Evolutionary conservation across 768 basidiomycete species (phyloP).

Genomic region (Tulasnella sp.): DNA sequence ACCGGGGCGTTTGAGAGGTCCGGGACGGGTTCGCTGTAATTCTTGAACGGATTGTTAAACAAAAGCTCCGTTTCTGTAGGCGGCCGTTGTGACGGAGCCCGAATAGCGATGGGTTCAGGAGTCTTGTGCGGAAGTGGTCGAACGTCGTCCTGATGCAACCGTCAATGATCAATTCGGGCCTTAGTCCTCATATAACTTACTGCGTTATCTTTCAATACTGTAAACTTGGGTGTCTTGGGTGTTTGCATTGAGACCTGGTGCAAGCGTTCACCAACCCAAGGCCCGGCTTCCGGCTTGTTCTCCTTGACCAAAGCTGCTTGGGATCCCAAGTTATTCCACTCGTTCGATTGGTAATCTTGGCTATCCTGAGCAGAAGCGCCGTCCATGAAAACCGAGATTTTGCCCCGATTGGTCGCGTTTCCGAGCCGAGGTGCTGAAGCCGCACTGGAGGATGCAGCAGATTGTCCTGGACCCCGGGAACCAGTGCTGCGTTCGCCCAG

Average conservation of each 20-base stretch:
- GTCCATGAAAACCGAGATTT: constrained; percentile 40
- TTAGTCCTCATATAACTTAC: neutral
- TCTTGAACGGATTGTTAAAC: constrained; percentile 42
- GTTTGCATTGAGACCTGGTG: constrained; percentile 34
- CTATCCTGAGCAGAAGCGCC: constrained; percentile 7
- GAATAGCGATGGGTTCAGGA: constrained; percentile 37
- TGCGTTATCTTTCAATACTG: constrained; percentile 46
- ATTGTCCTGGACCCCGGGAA: constrained; percentile 43
- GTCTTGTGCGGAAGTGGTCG: constrained; percentile 25
- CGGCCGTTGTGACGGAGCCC: constrained; percentile 19
- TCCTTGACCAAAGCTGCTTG: constrained; percentile 43
- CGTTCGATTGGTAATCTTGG: constrained; percentile 32
- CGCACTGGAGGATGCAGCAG: constrained; percentile 36
- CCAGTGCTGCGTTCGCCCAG: constrained; percentile 33
- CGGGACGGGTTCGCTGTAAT: constrained; percentile 35
- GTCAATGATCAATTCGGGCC: neutral
- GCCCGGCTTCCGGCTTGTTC: constrained; percentile 41
- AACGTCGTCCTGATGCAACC: constrained; percentile 8
- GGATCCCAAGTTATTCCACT: constrained; percentile 45
- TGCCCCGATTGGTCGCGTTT: constrained; percentile 35
- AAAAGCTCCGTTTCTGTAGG: constrained; percentile 43
- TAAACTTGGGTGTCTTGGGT: constrained; percentile 41
- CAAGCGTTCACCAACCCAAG: constrained; percentile 45
- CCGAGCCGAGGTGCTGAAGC: constrained; percentile 30
- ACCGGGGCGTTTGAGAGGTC: constrained; percentile 18